phyloP scores from a whole-genome alignment of 768 basidiomycete genomes.

The Strobilomyces dryophilus region DNA sequence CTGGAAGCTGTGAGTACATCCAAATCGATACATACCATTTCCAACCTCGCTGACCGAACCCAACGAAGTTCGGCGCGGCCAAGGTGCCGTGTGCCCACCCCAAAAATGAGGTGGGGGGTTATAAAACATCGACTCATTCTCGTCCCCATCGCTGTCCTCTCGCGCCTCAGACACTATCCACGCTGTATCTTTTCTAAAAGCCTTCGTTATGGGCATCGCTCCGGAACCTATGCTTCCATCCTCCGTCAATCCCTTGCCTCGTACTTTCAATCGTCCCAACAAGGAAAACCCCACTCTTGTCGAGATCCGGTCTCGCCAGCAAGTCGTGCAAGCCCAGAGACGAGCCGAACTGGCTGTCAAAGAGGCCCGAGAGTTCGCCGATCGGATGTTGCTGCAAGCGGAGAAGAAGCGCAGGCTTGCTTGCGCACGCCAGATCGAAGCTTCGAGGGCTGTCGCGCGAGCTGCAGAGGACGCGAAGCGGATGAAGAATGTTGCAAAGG shows the following conservation, averaged over 20 bases:
- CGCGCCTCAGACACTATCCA: not conserved
- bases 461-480: not conserved
- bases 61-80: not conserved
- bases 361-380: slow-evolving; percentile 1
- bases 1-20: no score
- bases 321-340: slow-evolving; percentile 3
- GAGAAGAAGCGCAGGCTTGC: slow-evolving; percentile 9
- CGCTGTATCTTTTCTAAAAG: no score
- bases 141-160: no score
- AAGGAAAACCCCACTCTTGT: slow-evolving; percentile 11
- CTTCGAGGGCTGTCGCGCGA: no score
- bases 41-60: not conserved
- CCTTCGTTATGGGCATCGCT: slow-evolving; percentile 4
- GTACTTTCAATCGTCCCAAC: slow-evolving; percentile 1
- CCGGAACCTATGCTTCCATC: not conserved
- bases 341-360: slow-evolving; percentile 2
- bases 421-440: not conserved
- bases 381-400: not conserved
- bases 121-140: not conserved
- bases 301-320: slow-evolving; percentile 1
- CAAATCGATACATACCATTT: not conserved
- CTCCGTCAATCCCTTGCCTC: not conserved
- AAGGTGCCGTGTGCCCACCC: not conserved
- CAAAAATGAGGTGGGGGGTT: not conserved
- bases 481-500: slow-evolving; percentile 5